Evolutionary conservation across 2,329 filamentous ascomycete genomes (phyloP).

Genomic region (Verticillium albo-atrum): DNA sequence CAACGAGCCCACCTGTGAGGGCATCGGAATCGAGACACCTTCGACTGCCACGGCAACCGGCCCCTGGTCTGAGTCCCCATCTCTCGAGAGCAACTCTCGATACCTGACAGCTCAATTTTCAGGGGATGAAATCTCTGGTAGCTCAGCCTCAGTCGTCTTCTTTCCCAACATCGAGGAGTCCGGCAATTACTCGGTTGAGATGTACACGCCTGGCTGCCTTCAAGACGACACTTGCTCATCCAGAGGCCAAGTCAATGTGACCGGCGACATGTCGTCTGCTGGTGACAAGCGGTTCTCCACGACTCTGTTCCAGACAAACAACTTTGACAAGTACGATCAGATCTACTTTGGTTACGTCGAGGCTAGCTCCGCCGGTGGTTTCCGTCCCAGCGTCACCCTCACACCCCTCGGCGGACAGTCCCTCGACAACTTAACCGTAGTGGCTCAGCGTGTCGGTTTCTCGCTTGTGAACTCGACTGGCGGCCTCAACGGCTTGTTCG

Average conservation of each 20-base stretch:
- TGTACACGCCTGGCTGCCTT: conserved; percentile 89
- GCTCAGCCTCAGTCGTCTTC: conserved; percentile 69
- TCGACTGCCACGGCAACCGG: conserved; percentile 69
- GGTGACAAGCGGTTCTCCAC: conserved; percentile 47
- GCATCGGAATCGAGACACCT: conserved; percentile 52
- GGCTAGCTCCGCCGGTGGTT: conserved; percentile 58
- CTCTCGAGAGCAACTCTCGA: conserved; percentile 64
- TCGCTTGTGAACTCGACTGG: conserved; percentile 68
- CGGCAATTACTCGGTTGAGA: conserved; percentile 84
- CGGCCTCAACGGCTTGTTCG: conserved; percentile 84
- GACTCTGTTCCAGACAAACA: conserved; percentile 82
- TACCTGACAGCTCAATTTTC: conserved; percentile 70
- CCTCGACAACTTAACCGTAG: conserved; percentile 63
- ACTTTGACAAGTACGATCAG: conserved; percentile 94
- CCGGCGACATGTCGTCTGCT: conserved; percentile 59
- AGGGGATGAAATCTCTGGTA: conserved; percentile 43
- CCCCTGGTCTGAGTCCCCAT: conserved; percentile 67
- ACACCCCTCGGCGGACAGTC: conserved; percentile 62
- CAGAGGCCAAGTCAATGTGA: conserved; percentile 79
- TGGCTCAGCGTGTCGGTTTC: conserved; percentile 87
- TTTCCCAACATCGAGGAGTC: conserved; percentile 79
- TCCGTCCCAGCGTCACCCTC: conserved; percentile 77
- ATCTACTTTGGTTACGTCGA: conserved; percentile 86
- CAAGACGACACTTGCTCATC: conserved; percentile 72
- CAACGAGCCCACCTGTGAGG: conserved; percentile 77